Percentiles rank a stretch among this genome's conserved stretches.
These are phyloP conservation scores for Saccharomycopsis babjevae DNA, from an alignment of 805 yeast genomes.

Conservation along the genomic window DNA sequence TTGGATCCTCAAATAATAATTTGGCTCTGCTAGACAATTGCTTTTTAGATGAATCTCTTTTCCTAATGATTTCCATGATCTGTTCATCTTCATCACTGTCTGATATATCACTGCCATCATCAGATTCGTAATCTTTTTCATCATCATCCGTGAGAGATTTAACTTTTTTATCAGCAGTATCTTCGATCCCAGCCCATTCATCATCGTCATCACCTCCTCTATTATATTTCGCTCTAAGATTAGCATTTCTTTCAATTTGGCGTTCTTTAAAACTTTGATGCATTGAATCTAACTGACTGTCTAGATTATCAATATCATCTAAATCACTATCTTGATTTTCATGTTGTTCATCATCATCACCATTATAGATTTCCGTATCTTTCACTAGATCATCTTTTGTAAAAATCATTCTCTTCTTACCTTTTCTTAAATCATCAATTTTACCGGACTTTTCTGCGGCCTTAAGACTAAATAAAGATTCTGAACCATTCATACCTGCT, in stretches of 20 bases:
- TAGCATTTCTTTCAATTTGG: constrained; percentile 60
- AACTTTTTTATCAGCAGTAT: constrained; percentile 30
- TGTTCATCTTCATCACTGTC: constrained; percentile 69
- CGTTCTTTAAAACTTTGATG: constrained; percentile 59
- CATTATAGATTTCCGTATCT: constrained; percentile 48
- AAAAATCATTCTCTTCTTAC: constrained; percentile 60
- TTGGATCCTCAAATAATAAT: constrained; percentile 41
- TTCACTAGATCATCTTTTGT: constrained; percentile 41
- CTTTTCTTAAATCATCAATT: constrained; percentile 59
- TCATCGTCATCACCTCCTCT: constrained; percentile 72
- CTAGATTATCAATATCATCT: constrained; percentile 59
- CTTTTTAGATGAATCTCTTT: constrained; percentile 31
- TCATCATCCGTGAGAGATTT: constrained; percentile 12
- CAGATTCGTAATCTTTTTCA: constrained; percentile 35
- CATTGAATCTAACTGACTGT: constrained; percentile 75
- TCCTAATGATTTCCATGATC: constrained; percentile 46
- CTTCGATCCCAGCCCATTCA: constrained; percentile 67
- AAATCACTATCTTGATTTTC: constrained; percentile 26
- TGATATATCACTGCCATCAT: constrained; percentile 29
- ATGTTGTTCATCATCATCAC: constrained; percentile 25
- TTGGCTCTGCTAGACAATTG: constrained; percentile 32
- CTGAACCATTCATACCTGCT: constrained; percentile 72
- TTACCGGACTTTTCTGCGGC: constrained; percentile 85
- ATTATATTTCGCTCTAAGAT: constrained; percentile 54
- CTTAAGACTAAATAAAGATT: constrained; percentile 64